Percentiles rank a stretch among this genome's conserved stretches.
Conservation (phyloP, 352 stramenopile species). For the Phytopythium mirpurense region DNA sequence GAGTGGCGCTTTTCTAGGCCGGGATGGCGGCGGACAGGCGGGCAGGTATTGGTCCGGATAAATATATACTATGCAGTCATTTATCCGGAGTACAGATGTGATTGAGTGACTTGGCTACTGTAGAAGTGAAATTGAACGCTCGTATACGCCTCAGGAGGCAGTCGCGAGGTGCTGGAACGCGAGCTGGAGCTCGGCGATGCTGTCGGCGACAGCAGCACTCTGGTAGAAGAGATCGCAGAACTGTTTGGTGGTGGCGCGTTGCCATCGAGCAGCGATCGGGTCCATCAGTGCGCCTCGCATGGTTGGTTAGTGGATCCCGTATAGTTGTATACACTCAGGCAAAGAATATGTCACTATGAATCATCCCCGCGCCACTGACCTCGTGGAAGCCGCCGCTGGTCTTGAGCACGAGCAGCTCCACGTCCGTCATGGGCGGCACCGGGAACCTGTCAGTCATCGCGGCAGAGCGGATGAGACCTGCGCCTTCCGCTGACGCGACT, state of each 20-base stretch:
- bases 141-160: no score
- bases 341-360: not conserved
- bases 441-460: slow-evolving; percentile 19
- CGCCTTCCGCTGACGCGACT: not conserved
- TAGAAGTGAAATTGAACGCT: not conserved
- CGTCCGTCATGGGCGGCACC: slow-evolving; percentile 41
- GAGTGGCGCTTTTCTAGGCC: no score
- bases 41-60: slow-evolving; percentile 1
- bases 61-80: no score
- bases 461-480: not conserved
- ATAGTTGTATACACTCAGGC: no score
- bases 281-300: no score
- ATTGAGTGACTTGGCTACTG: no score
- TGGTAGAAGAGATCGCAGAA: slow-evolving; percentile 53
- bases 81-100: no score
- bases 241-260: slow-evolving; percentile 10
- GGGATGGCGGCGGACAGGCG: slow-evolving; percentile 3
- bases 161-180: slow-evolving; percentile 31
- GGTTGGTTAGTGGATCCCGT: no score
- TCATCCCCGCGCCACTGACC: slow-evolving; percentile 15
- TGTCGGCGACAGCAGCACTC: slow-evolving; percentile 23
- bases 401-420: slow-evolving; percentile 48
- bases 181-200: slow-evolving; percentile 35
- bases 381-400: slow-evolving; percentile 54
- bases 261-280: not conserved